phyloP scores from a whole-genome alignment of 129 eudicot species.

The Pseudognaphalium luteoalbum region DNA sequence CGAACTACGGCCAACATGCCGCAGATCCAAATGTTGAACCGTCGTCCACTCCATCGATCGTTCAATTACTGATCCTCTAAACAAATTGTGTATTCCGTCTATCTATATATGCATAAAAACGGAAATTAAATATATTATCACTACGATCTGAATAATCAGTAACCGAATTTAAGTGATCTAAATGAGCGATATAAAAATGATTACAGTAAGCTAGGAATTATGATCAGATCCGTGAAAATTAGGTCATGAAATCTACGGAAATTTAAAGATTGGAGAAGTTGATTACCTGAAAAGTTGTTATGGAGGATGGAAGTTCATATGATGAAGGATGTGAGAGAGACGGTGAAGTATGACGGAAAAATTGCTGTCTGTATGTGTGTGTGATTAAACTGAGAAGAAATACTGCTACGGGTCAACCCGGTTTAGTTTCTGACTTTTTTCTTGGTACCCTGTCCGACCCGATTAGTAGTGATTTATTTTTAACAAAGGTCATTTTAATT shows the following conservation, averaged over 20 bases:
- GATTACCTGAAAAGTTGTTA: conserved; percentile 36
- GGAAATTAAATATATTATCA: background rate
- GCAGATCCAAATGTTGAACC: conserved; percentile 96
- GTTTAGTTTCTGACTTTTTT: background rate
- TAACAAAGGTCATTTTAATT: too few species aligned
- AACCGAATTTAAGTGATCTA: conserved; percentile 7
- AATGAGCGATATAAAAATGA: background rate
- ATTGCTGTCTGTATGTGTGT: conserved; percentile 15
- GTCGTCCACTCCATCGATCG: conserved; percentile 96
- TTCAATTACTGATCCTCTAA: conserved; percentile 20
- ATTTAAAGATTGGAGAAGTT: background rate
- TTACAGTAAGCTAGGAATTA: too few species aligned
- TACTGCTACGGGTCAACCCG: conserved; percentile 3
- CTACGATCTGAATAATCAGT: conserved; percentile 19
- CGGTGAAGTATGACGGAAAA: conserved; percentile 22
- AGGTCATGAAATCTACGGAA: background rate
- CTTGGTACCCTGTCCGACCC: background rate
- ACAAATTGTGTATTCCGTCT: background rate
- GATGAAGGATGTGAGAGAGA: conserved; percentile 11
- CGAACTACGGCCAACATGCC: conserved; percentile 89
- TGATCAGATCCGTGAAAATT: conserved; percentile 21
- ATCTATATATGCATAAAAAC: background rate
- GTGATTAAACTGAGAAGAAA: conserved; percentile 30
- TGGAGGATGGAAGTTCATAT: conserved; percentile 45
- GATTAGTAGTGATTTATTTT: background rate